These are phyloP conservation scores for Lichtheimia ornata DNA, from an alignment of 371 early-diverging fungal species.

Conservation along the genomic window DNA sequence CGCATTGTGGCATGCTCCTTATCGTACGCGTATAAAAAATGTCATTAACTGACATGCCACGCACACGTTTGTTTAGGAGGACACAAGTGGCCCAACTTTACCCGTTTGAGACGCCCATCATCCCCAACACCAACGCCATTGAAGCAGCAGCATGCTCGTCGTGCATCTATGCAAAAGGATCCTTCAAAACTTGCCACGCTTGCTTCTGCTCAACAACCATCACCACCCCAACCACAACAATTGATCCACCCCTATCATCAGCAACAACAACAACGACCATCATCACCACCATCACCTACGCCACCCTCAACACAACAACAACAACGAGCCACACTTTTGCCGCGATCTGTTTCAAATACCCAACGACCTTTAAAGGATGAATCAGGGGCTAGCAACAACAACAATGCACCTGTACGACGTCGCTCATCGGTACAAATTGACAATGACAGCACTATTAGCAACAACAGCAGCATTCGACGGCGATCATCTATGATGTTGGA, in stretches of 20 bases:
- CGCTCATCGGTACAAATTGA: neutral
- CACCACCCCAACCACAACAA: neutral
- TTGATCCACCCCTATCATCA: neutral
- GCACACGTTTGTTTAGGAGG: neutral
- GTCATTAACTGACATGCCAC: constrained; percentile 4
- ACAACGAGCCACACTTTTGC: neutral
- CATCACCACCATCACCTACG: constrained; percentile 1
- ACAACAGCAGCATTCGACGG: constrained; percentile 5
- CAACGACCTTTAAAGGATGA: no score
- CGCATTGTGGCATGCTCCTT: neutral
- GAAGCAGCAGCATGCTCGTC: no score
- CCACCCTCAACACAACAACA: neutral
- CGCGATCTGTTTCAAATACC: neutral
- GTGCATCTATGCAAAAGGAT: neutral
- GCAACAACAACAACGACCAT: constrained; percentile 5
- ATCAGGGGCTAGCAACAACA: constrained; percentile 4
- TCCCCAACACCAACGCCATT: constrained; percentile 1
- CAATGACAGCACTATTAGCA: neutral
- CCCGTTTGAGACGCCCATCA: constrained; percentile 5
- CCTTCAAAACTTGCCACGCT: neutral
- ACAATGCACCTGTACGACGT: constrained; percentile 4
- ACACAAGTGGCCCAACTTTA: neutral
- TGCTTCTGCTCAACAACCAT: constrained; percentile 2
- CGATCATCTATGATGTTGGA: constrained; percentile 6
- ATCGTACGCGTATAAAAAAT: neutral